A percentile compares a stretch with the other conserved stretches of the same genome.
Evolutionary conservation across 2,329 filamentous ascomycete species (phyloP).

Genomic region (Cladosporium sp.): DNA sequence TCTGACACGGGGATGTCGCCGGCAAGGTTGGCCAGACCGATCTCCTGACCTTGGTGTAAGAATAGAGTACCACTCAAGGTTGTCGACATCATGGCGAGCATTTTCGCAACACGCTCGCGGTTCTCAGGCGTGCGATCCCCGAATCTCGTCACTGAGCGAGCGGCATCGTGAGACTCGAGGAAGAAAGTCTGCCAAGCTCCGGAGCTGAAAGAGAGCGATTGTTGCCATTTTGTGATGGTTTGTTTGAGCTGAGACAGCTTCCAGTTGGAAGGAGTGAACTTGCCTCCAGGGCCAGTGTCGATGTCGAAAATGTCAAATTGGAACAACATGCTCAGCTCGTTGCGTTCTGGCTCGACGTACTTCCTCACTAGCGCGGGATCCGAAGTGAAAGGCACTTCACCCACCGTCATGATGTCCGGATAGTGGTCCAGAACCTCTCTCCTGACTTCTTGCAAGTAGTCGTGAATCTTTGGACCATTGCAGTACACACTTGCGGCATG

Average conservation of each 20-base stretch:
- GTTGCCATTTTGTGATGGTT: slow-evolving; percentile 55
- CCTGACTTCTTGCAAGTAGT: slow-evolving; percentile 43
- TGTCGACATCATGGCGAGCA: slow-evolving; percentile 36
- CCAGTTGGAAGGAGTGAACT: slow-evolving; percentile 49
- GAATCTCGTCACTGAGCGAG: slow-evolving; percentile 54
- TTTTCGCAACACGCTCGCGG: slow-evolving; percentile 50
- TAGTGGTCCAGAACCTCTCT: slow-evolving; percentile 36
- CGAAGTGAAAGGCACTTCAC: slow-evolving; percentile 46
- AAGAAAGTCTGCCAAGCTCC: slow-evolving; percentile 60
- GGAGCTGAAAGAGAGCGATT: slow-evolving; percentile 53
- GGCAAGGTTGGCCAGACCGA: slow-evolving; percentile 56
- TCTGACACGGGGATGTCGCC: slow-evolving; percentile 24
- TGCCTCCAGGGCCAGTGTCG: slow-evolving; percentile 43
- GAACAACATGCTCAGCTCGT: slow-evolving; percentile 66
- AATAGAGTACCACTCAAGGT: slow-evolving; percentile 46
- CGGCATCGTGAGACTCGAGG: slow-evolving; percentile 62
- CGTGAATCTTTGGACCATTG: slow-evolving; percentile 40
- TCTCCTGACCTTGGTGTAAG: slow-evolving; percentile 62
- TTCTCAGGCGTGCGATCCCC: slow-evolving; percentile 46
- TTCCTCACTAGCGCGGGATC: slow-evolving; percentile 46
- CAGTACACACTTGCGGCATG: slow-evolving; percentile 15
- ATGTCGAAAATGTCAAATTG: slow-evolving; percentile 60
- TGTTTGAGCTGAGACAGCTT: slow-evolving; percentile 42
- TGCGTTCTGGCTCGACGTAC: slow-evolving; percentile 47
- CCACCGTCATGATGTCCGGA: slow-evolving; percentile 47